A percentile compares a stretch with the other conserved stretches of the same genome.
Conservation (phyloP, 257 asterid genomes). For the Verbena officinalis region DNA sequence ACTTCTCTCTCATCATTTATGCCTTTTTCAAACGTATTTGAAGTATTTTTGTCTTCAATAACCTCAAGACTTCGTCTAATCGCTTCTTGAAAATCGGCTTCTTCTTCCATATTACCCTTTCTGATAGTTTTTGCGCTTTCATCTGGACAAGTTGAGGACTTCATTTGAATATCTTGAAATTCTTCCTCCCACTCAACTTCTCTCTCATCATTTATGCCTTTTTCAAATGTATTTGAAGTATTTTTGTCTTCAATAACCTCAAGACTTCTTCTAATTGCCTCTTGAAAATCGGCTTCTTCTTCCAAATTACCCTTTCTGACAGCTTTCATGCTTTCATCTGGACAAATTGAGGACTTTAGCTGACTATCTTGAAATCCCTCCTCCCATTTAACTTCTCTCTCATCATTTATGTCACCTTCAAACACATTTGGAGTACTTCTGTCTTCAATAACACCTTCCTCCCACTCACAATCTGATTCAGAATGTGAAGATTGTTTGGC, state of each 20-base stretch:
- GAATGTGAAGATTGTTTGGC: constrained; percentile 40
- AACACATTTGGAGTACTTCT: constrained; percentile 32
- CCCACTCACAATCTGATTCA: constrained; percentile 74
- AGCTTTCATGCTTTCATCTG: constrained; percentile 36
- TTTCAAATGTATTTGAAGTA: constrained; percentile 35
- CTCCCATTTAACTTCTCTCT: constrained; percentile 81
- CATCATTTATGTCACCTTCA: constrained; percentile 47
- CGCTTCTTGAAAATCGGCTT: constrained; percentile 76
- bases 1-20: constrained; percentile 55
- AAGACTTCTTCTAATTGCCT: constrained; percentile 77
- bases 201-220: constrained; percentile 45
- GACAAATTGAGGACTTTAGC: constrained; percentile 40
- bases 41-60: constrained; percentile 29
- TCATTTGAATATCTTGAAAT: constrained; percentile 43
- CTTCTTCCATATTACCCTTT: constrained; percentile 70
- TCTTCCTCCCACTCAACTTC: constrained; percentile 94
- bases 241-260: constrained; percentile 45
- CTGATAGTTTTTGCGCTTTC: constrained; percentile 41
- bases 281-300: constrained; percentile 77
- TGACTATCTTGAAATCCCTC: constrained; percentile 58
- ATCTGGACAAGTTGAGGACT: constrained; percentile 37
- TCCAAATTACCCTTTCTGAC: constrained; percentile 59
- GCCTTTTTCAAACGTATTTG: constrained; percentile 36
- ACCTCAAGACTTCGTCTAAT: constrained; percentile 73
- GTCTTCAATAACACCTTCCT: constrained; percentile 58